Percentiles rank a stretch among this genome's conserved stretches.
Conservation (phyloP, 768 basidiomycete genomes). For the Sarcodon sp. region DNA sequence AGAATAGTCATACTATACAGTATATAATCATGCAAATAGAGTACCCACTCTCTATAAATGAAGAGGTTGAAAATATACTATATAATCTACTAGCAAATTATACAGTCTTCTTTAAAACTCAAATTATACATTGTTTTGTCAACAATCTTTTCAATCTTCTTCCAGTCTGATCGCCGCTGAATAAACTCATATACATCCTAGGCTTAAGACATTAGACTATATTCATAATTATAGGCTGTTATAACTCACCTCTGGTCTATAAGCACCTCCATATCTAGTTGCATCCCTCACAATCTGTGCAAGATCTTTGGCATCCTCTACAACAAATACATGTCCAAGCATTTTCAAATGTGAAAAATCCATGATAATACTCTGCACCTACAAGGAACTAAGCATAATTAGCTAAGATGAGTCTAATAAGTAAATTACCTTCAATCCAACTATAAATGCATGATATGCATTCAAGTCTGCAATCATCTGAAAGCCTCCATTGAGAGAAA, state of each 20-base stretch:
- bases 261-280: constrained; percentile 89
- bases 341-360: constrained; percentile 95
- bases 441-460: constrained; percentile 81
- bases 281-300: constrained; percentile 95
- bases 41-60: too few relatives aligned
- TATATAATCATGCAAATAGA: too few relatives aligned
- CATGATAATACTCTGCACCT: constrained; percentile 69
- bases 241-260: constrained; percentile 71
- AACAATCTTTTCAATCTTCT: constrained; percentile 94
- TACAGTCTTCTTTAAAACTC: constrained; percentile 88
- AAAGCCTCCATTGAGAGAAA: constrained; percentile 88
- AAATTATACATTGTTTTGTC: constrained; percentile 93
- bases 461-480: constrained; percentile 95
- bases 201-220: background rate
- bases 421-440: constrained; percentile 59
- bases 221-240: background rate
- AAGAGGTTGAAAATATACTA: too few relatives aligned
- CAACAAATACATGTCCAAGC: constrained; percentile 93
- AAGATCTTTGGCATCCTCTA: constrained; percentile 90
- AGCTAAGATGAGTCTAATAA: background rate
- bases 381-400: background rate
- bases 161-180: constrained; percentile 92
- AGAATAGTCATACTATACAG: too few relatives aligned
- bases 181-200: constrained; percentile 95
- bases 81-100: constrained; percentile 20